Conservation (phyloP, 192 early-diverging fungal genomes). For the Coemansia sp. region DNA sequence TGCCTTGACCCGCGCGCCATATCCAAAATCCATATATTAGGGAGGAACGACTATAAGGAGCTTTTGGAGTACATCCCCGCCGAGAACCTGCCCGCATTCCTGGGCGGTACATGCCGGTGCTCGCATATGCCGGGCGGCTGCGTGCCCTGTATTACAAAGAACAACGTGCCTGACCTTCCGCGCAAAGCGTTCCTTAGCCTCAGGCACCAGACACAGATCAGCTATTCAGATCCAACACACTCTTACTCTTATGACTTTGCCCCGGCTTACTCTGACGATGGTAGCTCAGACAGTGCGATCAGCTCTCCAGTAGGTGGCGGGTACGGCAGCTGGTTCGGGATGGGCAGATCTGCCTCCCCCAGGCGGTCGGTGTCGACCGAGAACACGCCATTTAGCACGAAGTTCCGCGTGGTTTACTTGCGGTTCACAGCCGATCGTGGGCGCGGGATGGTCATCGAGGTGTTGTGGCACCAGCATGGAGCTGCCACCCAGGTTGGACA, state of each 20-base stretch:
- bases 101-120: slow-evolving; percentile 74
- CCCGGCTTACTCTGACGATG: slow-evolving; percentile 9
- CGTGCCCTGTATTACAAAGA: slow-evolving; percentile 38
- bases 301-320: slow-evolving; percentile 25
- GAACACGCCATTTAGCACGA: background rate
- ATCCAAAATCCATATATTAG: slow-evolving; percentile 58
- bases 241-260: slow-evolving; percentile 31
- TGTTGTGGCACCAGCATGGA: slow-evolving; percentile 30
- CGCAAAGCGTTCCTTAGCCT: slow-evolving; percentile 35
- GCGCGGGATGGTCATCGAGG: slow-evolving; percentile 49
- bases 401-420: slow-evolving; percentile 28
- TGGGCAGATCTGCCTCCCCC: slow-evolving; percentile 25
- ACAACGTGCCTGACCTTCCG: slow-evolving; percentile 45
- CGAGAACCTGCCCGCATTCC: slow-evolving; percentile 67
- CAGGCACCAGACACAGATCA: slow-evolving; percentile 38
- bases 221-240: slow-evolving; percentile 37
- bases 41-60: slow-evolving; percentile 58
- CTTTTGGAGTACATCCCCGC: slow-evolving; percentile 65
- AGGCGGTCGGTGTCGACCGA: background rate
- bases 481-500: slow-evolving; percentile 11
- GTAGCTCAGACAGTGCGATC: slow-evolving; percentile 20
- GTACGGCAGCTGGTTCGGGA: slow-evolving; percentile 49
- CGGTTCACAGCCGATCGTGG: slow-evolving; percentile 47
- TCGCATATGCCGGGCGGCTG: slow-evolving; percentile 73
- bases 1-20: slow-evolving; percentile 78